phyloP scores from a whole-genome alignment of 352 stramenopile genomes.

The Phytophthora vignae region DNA sequence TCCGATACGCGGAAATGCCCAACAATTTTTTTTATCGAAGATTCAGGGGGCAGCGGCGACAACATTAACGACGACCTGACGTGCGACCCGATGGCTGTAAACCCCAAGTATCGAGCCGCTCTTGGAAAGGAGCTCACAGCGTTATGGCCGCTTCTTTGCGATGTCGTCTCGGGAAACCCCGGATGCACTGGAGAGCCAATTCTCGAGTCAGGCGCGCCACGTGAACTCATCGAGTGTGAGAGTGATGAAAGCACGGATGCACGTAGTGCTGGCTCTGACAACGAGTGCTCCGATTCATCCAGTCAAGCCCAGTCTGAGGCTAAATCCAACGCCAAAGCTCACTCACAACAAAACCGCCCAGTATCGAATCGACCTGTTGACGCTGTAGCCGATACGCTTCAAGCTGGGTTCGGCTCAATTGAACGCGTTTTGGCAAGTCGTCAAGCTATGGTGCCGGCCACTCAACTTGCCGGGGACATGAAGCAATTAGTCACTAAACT shows the following conservation, averaged over 20 bases:
- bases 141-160: neutral
- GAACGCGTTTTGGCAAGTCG: constrained; percentile 13
- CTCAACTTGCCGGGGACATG: neutral
- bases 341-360: neutral
- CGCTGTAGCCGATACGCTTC: constrained; percentile 6
- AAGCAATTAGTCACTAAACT: constrained; percentile 4
- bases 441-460: neutral
- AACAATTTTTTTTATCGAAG: neutral
- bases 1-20: neutral
- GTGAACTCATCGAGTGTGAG: neutral
- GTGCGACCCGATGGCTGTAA: neutral
- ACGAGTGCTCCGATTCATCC: constrained; percentile 12
- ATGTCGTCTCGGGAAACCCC: neutral
- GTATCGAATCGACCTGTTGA: constrained; percentile 9
- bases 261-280: constrained; percentile 2
- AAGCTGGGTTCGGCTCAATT: constrained; percentile 6
- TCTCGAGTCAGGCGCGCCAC: neutral
- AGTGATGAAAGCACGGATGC: neutral
- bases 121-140: neutral
- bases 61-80: neutral
- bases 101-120: neutral
- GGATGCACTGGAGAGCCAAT: neutral
- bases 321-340: constrained; percentile 3
- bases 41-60: neutral
- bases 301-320: neutral